phyloP scores from a whole-genome alignment of 176 grass and related monocot genomes.

The Thalia dealbata region DNA sequence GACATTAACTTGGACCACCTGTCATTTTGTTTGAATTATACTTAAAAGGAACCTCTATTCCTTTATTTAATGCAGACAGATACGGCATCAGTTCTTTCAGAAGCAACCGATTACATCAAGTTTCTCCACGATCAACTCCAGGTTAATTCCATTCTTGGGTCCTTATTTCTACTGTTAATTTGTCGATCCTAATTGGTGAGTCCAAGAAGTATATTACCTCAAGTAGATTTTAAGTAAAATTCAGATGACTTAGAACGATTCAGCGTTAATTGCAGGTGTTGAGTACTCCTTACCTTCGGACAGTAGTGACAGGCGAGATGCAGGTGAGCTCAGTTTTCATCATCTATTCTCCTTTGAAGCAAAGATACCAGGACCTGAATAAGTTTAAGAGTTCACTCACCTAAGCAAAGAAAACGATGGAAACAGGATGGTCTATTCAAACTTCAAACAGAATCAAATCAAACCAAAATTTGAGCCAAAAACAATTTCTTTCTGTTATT shows the following conservation, averaged over 20 bases:
- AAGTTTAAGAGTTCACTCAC: no score
- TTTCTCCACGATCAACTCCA: conserved; percentile 93
- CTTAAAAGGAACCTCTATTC: neutral
- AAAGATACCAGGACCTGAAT: no score
- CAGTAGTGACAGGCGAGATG: conserved; percentile 17
- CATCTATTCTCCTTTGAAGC: neutral
- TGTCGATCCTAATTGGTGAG: neutral
- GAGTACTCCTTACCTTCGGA: conserved; percentile 68
- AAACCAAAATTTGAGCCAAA: no score
- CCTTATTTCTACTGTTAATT: neutral
- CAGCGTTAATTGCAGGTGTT: conserved; percentile 41
- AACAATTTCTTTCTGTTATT: no score
- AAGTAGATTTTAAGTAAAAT: neutral
- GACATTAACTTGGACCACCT: neutral
- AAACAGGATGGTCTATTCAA: no score
- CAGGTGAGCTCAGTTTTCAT: conserved; percentile 41
- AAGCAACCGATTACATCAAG: conserved; percentile 81
- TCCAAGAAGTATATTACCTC: neutral
- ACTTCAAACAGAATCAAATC: no score
- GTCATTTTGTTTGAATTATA: neutral
- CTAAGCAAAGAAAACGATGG: no score
- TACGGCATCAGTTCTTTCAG: conserved; percentile 84
- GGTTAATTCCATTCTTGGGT: conserved; percentile 23
- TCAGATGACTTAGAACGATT: neutral
- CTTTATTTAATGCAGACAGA: conserved; percentile 56